A percentile compares a stretch with the other conserved stretches of the same genome.
Conservation (phyloP, 164 flowering plant species). For the Cinnamomum chago region DNA sequence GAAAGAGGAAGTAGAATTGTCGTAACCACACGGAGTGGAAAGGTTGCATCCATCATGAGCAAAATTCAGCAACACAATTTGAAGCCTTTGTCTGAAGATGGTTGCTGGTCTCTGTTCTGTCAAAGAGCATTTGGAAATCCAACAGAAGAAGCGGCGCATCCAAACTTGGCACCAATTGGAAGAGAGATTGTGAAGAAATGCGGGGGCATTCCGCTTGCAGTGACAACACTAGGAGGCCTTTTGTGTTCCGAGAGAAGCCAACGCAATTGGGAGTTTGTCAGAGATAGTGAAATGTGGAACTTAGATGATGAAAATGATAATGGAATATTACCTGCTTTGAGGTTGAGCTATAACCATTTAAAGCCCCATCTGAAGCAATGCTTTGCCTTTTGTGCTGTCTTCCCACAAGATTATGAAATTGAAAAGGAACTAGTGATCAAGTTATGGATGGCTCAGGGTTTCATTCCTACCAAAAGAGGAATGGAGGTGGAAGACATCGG, state of each 20-base stretch:
- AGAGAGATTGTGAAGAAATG: too few species aligned
- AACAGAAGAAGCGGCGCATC: too few species aligned
- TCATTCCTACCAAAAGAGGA: background rate
- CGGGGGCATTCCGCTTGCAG: too few species aligned
- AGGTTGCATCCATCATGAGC: background rate
- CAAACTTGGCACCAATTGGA: too few species aligned
- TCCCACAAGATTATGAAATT: background rate
- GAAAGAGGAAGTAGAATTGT: conserved; percentile 3
- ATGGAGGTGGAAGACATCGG: background rate
- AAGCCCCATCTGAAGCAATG: conserved; percentile 1
- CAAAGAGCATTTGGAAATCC: conserved; percentile 9
- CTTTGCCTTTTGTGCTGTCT: conserved; percentile 5
- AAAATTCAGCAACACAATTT: background rate
- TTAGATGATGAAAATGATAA: too few species aligned
- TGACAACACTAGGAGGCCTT: too few species aligned
- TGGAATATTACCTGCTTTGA: background rate
- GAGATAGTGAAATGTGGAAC: too few species aligned
- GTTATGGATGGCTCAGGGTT: conserved; percentile 9
- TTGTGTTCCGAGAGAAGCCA: too few species aligned
- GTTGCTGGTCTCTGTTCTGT: conserved; percentile 6
- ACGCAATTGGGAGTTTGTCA: too few species aligned
- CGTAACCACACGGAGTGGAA: background rate
- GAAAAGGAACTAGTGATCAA: background rate
- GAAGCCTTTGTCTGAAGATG: background rate
- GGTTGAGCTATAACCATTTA: conserved; percentile 8